These are phyloP conservation scores for Chaetomium olivaceum DNA, from an alignment of 2,329 filamentous ascomycete species.

Conservation along the genomic window DNA sequence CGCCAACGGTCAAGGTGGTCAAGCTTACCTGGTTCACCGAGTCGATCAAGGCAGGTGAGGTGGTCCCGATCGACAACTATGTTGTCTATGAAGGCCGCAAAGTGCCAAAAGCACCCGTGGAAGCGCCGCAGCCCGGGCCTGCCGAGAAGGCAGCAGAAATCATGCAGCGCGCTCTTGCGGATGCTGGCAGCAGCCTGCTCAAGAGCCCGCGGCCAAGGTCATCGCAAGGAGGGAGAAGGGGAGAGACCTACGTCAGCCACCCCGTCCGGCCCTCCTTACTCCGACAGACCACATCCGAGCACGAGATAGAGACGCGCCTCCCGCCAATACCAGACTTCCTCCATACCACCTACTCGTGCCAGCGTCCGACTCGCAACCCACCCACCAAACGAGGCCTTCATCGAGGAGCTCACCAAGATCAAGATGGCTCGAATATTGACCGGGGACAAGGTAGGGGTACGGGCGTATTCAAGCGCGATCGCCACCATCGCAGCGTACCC, in stretches of 20 bases:
- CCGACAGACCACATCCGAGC: slow-evolving; percentile 74
- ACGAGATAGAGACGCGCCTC: slow-evolving; percentile 59
- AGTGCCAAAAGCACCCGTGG: slow-evolving; percentile 20
- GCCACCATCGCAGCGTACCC: slow-evolving; percentile 83
- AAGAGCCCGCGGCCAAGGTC: slow-evolving; percentile 23
- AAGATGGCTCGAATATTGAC: slow-evolving; percentile 68
- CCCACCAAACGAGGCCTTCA: slow-evolving; percentile 73
- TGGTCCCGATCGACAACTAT: slow-evolving; percentile 54
- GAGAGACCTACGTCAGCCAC: slow-evolving; percentile 24
- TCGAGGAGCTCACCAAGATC: slow-evolving; percentile 73
- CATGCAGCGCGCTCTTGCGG: slow-evolving; percentile 37
- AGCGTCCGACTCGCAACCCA: slow-evolving; percentile 69
- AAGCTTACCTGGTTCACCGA: slow-evolving; percentile 60
- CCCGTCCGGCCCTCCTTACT: slow-evolving; percentile 46
- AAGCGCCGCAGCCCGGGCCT: slow-evolving; percentile 17
- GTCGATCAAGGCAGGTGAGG: slow-evolving; percentile 46
- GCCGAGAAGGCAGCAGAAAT: slow-evolving; percentile 33
- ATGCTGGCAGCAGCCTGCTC: slow-evolving; percentile 23
- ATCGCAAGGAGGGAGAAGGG: slow-evolving; percentile 22
- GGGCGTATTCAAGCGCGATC: slow-evolving; percentile 86
- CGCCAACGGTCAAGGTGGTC: slow-evolving; percentile 49
- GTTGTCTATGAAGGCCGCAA: slow-evolving; percentile 55
- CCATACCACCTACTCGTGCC: slow-evolving; percentile 72
- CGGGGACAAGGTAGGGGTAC: slow-evolving; percentile 74
- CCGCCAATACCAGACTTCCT: slow-evolving; percentile 70